Evolutionary conservation across 768 basidiomycete genomes (phyloP), one percentile per base, ranked within the genome.

Genomic region (Boletus reticulatus): DNA sequence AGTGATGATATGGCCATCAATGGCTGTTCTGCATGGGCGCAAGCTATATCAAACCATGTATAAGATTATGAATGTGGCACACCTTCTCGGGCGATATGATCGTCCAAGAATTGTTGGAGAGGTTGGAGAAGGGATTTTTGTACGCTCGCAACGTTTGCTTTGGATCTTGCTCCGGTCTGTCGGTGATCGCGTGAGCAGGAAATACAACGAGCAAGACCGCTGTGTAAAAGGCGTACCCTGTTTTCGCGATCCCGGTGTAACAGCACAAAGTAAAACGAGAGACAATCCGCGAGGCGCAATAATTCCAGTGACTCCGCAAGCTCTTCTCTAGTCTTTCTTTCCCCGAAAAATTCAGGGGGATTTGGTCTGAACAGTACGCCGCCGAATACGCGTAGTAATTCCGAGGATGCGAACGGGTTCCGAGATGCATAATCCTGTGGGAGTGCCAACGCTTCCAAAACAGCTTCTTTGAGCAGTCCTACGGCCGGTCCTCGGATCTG

Each of bases 401-500:
- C 57, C 0, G 81, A 76, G 2, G 85, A 83, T 0, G 78, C 77
- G 52, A 91, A 87, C 1, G 80, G 58, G 38, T 77, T 78, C 27
- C 69, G 61, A 34, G 55, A 39, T 42, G 58, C 58, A 3, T 39
- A 50, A 27, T 49, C 42, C 4, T 59, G 17, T 7, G 67, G 63
- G 12, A 72, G 59, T 10, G 80, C 57, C 2, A 80, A 68, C 0
- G 77, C 80, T 47, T 85, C 80, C 12, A 91, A 67, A 1, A 85
- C 71, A 2, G 82, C 80, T 48, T 91, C 87, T 65, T 86, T 88
- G 1, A 89, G 76, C 3, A 91, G 73, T 0, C 85, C 84, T 0
- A 92, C 76, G 0, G 85, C 80, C 1, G 88, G 85, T 0, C 83
- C 81, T 10, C 84, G 78, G 78, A 91, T 87, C 62, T 87, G 85